Evolutionary conservation across 495 filamentous ascomycete species (phyloP), one percentile per base, ranked within the genome.

Genomic region (Oidiodendron maius): DNA sequence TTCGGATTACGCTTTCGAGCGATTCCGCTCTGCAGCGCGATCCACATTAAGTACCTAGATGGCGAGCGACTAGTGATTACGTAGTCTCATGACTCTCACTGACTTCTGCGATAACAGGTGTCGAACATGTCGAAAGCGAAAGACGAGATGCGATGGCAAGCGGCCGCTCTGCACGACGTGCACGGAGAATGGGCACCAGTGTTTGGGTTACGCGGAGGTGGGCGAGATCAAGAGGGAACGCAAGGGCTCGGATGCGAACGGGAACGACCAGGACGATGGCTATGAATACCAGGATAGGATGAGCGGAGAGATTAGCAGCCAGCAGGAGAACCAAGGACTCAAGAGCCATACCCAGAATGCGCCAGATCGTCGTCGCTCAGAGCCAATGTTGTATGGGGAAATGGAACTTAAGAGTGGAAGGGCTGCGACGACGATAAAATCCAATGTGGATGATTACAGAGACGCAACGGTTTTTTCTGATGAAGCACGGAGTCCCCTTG

Each of bases 141-240:
- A 91, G 68, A 90, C 86, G 47, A 77, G 87, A 64, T 91, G 87
- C 62, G 87, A 84, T 21, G 87, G 86, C 47, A 83, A 87, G 67
- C 79, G 81, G 53, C 83, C 83, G 63, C 73, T 77, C 1, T 89
- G 85, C 64, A 81, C 81, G 48, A 89, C 85, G 18, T 89, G 85
- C 57, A 75, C 75, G 38, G 83, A 87, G 54, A 86, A 84, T 62
- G 83, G 84, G 15, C 84, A 89, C 58, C 63, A 71, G 8, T 89
- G 85, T 61, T 64, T 81, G 15, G 84, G 85, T 26, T 89, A 88
- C 53, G 74, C 67, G 32, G 80, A 84, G 21, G 41, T 60, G 9
- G 50, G 62, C 56, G 65, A 72, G 21, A 57, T 22, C 64, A 60
- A 49, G 48, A 54, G 66, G 36, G 65, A 69, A 15, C 57, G 26